These are phyloP conservation scores for Colletotrichum sp. DNA, from an alignment of 2,329 filamentous ascomycete genomes.

Conservation along the genomic window DNA sequence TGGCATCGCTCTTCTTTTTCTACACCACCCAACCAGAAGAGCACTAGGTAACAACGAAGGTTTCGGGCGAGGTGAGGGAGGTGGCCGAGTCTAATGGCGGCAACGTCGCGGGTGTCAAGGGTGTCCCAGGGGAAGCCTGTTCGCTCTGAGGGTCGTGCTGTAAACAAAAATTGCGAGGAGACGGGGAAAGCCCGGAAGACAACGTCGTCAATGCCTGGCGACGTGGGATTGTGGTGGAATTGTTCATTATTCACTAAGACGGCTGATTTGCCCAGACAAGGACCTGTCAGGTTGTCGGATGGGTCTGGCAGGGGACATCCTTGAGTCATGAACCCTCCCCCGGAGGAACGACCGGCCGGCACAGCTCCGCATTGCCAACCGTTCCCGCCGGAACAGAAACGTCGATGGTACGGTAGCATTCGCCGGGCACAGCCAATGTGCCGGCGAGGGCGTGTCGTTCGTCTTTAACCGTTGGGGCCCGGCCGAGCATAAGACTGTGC, in stretches of 20 bases:
- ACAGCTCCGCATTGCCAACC: background rate
- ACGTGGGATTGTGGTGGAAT: background rate
- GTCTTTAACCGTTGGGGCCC: background rate
- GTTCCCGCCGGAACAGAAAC: background rate
- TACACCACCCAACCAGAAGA: background rate
- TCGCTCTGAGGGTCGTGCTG: background rate
- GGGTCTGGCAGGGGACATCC: background rate
- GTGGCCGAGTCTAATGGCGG: background rate
- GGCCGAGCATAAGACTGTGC: background rate
- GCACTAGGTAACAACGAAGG: background rate
- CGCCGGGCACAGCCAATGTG: background rate
- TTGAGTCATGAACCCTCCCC: slow-evolving; percentile 8
- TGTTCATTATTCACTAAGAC: background rate
- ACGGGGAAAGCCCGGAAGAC: background rate
- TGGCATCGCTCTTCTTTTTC: background rate
- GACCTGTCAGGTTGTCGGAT: background rate
- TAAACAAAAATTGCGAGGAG: background rate
- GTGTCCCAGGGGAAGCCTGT: background rate
- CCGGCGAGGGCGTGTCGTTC: background rate
- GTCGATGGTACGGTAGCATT: slow-evolving; percentile 6
- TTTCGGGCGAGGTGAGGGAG: background rate
- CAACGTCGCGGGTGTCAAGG: background rate
- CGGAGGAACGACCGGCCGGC: background rate
- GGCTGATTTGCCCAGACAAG: background rate
- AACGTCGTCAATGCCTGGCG: background rate